These are phyloP conservation scores for Aspergillus fumigatiaffinis DNA, from an alignment of 2,329 filamentous ascomycete genomes.

Conservation along the genomic window DNA sequence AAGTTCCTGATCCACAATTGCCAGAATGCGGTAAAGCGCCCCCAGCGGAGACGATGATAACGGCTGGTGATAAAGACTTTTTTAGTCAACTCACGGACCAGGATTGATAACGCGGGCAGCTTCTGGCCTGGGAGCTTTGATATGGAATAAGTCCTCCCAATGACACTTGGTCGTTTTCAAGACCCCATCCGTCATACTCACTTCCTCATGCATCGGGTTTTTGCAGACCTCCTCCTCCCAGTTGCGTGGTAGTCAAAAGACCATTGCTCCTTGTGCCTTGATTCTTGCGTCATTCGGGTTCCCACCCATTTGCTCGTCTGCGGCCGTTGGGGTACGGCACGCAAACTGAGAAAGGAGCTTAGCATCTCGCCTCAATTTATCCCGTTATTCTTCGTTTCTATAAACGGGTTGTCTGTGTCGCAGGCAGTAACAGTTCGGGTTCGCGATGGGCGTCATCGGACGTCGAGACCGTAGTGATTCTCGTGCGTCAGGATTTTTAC, in stretches of 20 bases:
- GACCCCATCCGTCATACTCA: not conserved
- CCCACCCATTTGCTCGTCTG: conserved; percentile 2
- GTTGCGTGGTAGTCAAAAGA: conserved; percentile 4
- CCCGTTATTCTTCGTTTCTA: not conserved
- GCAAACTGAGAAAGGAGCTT: not conserved
- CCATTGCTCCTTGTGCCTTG: conserved; percentile 9
- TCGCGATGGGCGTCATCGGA: conserved; percentile 27
- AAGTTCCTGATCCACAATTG: not conserved
- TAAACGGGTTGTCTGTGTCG: not conserved
- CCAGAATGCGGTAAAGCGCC: not conserved
- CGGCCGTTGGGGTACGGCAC: not conserved
- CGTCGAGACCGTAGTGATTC: conserved; percentile 28
- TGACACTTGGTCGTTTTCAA: not conserved
- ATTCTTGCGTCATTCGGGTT: conserved; percentile 18
- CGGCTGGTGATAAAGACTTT: not conserved
- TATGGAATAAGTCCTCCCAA: not conserved
- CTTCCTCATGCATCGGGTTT: not conserved
- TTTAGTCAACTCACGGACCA: not conserved
- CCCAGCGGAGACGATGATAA: not conserved
- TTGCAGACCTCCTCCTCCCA: not conserved
- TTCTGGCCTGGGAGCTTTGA: not conserved
- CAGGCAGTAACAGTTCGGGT: not conserved
- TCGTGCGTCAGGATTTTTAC: conserved; percentile 22
- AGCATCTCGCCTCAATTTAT: not conserved
- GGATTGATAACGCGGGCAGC: not conserved